These are phyloP conservation scores for Zanthoxylum bungeanum DNA, from an alignment of 345 rosid species.

Conservation along the genomic window DNA sequence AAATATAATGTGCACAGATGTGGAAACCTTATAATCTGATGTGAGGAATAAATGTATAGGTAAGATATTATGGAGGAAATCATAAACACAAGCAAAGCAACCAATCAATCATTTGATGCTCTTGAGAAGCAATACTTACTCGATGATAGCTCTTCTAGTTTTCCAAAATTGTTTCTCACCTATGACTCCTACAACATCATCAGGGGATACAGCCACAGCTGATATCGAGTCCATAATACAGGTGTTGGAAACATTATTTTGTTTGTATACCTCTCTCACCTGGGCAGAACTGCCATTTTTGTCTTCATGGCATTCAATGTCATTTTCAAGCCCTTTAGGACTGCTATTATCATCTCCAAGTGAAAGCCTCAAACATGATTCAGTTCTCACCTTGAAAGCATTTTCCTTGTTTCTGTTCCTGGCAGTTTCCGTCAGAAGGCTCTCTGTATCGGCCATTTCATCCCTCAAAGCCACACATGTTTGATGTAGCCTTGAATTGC, in stretches of 20 bases:
- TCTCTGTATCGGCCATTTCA: constrained; percentile 19
- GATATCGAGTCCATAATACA: constrained; percentile 36
- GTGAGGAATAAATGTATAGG: neutral
- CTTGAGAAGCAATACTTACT: constrained; percentile 45
- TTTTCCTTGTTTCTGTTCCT: constrained; percentile 23
- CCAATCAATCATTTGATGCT: neutral
- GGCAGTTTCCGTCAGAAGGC: constrained; percentile 22
- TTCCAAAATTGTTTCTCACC: constrained; percentile 76
- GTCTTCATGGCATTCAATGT: constrained; percentile 15
- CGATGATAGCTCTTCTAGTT: constrained; percentile 59
- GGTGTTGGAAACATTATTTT: constrained; percentile 24
- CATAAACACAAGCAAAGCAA: neutral
- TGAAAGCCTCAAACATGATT: constrained; percentile 27
- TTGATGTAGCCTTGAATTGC: constrained; percentile 13
- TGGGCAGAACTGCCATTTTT: constrained; percentile 5
- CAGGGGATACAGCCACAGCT: constrained; percentile 44
- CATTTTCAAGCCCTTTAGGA: constrained; percentile 28
- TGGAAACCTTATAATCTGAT: neutral
- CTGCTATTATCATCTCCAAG: constrained; percentile 26
- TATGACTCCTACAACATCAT: constrained; percentile 53
- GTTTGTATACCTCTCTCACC: constrained; percentile 16
- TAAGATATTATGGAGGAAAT: neutral
- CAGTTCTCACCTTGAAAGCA: constrained; percentile 33
- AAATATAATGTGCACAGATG: neutral
- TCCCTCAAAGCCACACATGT: constrained; percentile 16